Base-by-base conservation (phyloP, 176 grass and related monocot species). In the Triticum monococcum region DNA sequence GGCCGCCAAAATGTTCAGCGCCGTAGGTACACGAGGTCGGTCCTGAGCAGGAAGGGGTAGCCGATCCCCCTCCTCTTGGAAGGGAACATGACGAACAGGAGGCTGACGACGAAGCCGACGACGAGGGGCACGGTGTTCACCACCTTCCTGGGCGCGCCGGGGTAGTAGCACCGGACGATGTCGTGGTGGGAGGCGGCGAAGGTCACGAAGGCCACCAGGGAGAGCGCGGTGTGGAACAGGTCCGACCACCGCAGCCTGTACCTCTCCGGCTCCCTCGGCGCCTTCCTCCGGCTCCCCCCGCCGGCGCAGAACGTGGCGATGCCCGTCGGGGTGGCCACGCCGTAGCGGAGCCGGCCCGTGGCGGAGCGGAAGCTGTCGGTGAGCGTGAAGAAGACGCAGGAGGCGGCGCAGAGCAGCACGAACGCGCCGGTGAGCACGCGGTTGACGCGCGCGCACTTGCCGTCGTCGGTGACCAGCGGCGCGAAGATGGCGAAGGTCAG, bases 361-460 rank as follows among this genome's bases (percentile, higher is more conserved):
- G 84, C 9, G 1, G 85, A 92, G 57, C 93, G 91, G 90, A 94
- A 98, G 90, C 96, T 95, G 86, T 94, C 96, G 46, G 93, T 98
- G 85, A 98, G 86, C 59, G 89, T 89, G 91, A 98, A 98, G 93
- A 98, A 98, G 88, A 98, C 41, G 52, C 96, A 98, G 8, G 93
- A 98, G 37, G 84, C 81, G 82, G 90, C 81, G 45, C 89, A 98
- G 22, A 93, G 72, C 22, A 41, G 84, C 68, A 95, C 75, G 88
- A 95, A 93, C 20, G 77, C 67, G 24, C 77, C 84, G 3, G 86
- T 92, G 48, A 94, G 86, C 37, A 68, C 32, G 52, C 73, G 90
- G 79, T 86, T 92, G 26, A 91, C 50, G n/a, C 41, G 48, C 1
- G 48, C 16, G 84, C 96, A 98, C 30, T 82, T 77, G 83, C 91